Conservation (phyloP, 1,284 basidiomycete species). For the Testicularia cyperi region DNA sequence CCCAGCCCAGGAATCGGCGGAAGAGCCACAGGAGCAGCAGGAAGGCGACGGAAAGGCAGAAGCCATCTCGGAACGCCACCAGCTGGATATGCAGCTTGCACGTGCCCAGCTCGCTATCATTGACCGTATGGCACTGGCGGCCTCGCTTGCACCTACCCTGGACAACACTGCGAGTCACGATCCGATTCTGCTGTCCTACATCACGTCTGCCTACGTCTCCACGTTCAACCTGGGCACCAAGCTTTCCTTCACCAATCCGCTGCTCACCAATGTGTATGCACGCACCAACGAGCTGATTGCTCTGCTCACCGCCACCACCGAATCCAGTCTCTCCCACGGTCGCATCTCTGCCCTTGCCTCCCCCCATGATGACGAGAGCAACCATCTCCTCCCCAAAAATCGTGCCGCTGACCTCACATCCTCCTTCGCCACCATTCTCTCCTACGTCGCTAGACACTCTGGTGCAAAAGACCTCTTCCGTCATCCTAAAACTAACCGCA, state of each 20-base stretch:
- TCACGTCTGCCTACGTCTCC: conserved; percentile 10
- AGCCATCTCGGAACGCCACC: conserved; percentile 5
- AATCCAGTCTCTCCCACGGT: not conserved
- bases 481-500: no score
- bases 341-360: not conserved
- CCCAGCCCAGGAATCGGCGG: not conserved
- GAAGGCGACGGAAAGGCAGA: conserved; percentile 14
- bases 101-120: conserved; percentile 19
- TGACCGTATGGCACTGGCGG: conserved; percentile 23
- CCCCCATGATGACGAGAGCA: no score
- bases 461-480: no score
- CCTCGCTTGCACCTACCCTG: conserved; percentile 3
- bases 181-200: conserved; percentile 11
- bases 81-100: conserved; percentile 26
- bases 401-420: not conserved
- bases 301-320: conserved; percentile 6
- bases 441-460: conserved; percentile 21
- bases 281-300: conserved; percentile 10
- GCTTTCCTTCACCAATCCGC: conserved; percentile 3
- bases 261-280: conserved; percentile 3
- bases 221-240: conserved; percentile 8
- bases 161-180: not conserved
- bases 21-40: not conserved
- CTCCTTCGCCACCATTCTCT: not conserved
- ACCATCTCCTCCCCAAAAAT: not conserved